Base-by-base conservation (phyloP, 2,329 filamentous ascomycete genomes). In the Colletotrichum lentis region DNA sequence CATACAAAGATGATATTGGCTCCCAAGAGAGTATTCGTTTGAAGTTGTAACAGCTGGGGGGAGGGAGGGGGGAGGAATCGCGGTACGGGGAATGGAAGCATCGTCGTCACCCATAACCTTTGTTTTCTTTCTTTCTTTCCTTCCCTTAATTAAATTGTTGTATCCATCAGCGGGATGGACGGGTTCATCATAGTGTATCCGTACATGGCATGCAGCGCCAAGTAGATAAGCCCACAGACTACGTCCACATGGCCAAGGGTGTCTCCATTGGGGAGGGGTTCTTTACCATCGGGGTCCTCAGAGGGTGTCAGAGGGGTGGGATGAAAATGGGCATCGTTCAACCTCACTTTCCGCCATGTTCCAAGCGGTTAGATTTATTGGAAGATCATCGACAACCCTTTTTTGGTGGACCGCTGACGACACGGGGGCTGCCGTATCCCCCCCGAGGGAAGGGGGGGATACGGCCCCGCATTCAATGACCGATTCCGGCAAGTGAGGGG, bases 301-400 rank as follows among this genome's bases (percentile, higher is more conserved):
- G 27, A 37, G 39, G 61, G 47, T 35, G 22, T 43, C 11, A 43
- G 55, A 24, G 49, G 12, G 37, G 52, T 24, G 62, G 62, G 47
- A 55, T 27, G 47, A 43, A 56, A 65, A 68, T 60, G 55, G 35
- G 24, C 55, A 60, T 65, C 61, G 50, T 65, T 68, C 49, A 47
- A 60, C 41, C 41, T 68, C 43, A 35, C 52, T 64, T 55, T 43
- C 43, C 41, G 37, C 43, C 49, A 24, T 55, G 41, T 55, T 65
- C 65, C 62, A 65, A 64, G 61, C 60, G 54, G 62, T 60, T 68
- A 46, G 55, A 65, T 60, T 65, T 64, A 68, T 68, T 68, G 62
- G 61, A 52, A 64, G 49, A 68, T 68, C 65, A 68, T 46, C 62
- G 65, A 60, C 44, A 57, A 68, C 44, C 65, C 27, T 49, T 59